Conservation (phyloP, 345 rosid genomes). For the Eucalyptus dawsonii region DNA sequence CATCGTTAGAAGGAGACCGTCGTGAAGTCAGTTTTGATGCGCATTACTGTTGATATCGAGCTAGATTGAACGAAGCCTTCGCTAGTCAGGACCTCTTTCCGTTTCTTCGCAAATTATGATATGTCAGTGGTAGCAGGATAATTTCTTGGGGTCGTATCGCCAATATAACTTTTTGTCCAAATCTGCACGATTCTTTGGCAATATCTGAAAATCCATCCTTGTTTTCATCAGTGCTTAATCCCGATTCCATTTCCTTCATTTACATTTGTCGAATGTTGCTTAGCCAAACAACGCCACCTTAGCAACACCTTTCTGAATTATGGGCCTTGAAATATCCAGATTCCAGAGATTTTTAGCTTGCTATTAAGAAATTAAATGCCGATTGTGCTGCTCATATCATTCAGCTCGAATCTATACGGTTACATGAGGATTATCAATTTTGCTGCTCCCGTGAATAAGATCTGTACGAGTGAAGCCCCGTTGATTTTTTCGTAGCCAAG, state of each 20-base stretch:
- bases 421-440: neutral
- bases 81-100: no score
- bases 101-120: no score
- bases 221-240: neutral
- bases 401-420: neutral
- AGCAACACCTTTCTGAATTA: neutral
- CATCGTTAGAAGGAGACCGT: no score
- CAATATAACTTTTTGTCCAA: neutral
- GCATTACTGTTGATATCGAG: no score
- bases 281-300: neutral
- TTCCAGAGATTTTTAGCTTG: no score
- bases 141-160: neutral
- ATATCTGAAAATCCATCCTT: neutral
- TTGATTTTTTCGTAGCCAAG: neutral
- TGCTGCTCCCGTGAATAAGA: neutral
- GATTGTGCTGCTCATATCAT: neutral
- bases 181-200: neutral
- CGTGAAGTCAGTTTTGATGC: no score
- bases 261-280: neutral
- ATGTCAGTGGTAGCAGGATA: no score
- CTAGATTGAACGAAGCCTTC: no score
- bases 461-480: neutral
- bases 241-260: neutral
- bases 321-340: neutral
- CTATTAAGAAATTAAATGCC: no score